Conservation (phyloP, 257 asterid genomes). For the Nicotiana otophora region DNA sequence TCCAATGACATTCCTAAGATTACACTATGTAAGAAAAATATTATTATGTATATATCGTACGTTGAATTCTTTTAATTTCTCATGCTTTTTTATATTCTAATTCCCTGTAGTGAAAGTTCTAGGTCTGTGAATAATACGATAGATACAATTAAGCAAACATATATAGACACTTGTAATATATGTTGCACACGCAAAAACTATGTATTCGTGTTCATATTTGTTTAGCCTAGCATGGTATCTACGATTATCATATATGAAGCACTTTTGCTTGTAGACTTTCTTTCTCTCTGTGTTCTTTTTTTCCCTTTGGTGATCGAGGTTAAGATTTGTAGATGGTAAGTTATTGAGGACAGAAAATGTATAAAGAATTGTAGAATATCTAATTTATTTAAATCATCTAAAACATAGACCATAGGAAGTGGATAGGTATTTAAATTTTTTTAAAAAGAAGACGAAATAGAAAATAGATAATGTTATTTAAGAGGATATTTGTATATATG, state of each 20-base stretch:
- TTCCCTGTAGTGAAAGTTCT: too few species aligned
- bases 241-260: too few species aligned
- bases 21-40: too few species aligned
- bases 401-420: not conserved
- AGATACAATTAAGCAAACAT: too few species aligned
- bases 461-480: not conserved
- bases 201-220: too few species aligned
- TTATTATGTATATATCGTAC: too few species aligned
- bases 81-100: too few species aligned
- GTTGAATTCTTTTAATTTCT: too few species aligned
- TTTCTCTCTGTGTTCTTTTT: too few species aligned
- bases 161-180: not conserved
- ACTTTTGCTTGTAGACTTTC: too few species aligned
- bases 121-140: too few species aligned
- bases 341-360: not conserved
- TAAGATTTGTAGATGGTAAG: not conserved
- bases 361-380: not conserved
- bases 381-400: not conserved
- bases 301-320: not conserved
- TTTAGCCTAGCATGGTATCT: not conserved
- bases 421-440: not conserved
- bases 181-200: not conserved
- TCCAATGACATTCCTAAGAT: too few species aligned
- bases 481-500: not conserved
- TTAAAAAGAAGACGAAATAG: not conserved